Percentiles rank a stretch among this genome's conserved stretches.
Evolutionary conservation across 306 rosid species (phyloP).

Genomic region (Inga leiocalycina): DNA sequence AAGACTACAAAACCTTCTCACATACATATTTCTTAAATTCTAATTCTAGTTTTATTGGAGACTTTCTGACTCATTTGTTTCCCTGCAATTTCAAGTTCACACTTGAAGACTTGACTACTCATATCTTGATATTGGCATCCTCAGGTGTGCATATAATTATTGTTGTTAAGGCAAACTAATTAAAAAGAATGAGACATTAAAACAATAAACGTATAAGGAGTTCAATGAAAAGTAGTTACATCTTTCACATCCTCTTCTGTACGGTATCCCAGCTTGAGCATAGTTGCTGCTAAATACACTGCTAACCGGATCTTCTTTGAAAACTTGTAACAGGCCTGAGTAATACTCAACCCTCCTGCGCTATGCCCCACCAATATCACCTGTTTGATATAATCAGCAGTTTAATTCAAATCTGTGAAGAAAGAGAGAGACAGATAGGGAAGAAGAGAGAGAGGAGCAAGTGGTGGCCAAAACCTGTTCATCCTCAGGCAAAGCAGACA

Average conservation of each 20-base stretch:
- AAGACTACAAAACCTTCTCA: not conserved
- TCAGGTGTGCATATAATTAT: not conserved
- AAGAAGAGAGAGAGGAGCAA: not conserved
- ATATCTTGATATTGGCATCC: not conserved
- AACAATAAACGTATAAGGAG: slow-evolving; percentile 14
- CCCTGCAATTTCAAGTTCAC: not conserved
- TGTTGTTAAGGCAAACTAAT: not conserved
- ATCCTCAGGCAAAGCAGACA: slow-evolving; percentile 63
- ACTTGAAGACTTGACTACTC: not conserved
- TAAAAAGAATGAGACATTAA: not conserved
- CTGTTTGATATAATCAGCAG: slow-evolving; percentile 37
- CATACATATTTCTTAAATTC: not conserved
- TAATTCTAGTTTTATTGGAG: not conserved
- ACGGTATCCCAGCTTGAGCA: slow-evolving; percentile 68
- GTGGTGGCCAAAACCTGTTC: slow-evolving; percentile 60
- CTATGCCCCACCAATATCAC: slow-evolving; percentile 90
- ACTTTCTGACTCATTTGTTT: not conserved
- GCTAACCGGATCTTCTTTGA: slow-evolving; percentile 67
- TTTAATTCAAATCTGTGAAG: not conserved
- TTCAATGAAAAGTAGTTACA: slow-evolving; percentile 42
- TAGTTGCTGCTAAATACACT: slow-evolving; percentile 87
- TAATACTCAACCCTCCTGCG: slow-evolving; percentile 88
- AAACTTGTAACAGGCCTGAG: slow-evolving; percentile 72
- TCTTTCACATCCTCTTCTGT: slow-evolving; percentile 69
- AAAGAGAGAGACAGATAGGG: slow-evolving; percentile 21